Conservation (phyloP, 805 yeast genomes). For the Candida mattraensis region DNA sequence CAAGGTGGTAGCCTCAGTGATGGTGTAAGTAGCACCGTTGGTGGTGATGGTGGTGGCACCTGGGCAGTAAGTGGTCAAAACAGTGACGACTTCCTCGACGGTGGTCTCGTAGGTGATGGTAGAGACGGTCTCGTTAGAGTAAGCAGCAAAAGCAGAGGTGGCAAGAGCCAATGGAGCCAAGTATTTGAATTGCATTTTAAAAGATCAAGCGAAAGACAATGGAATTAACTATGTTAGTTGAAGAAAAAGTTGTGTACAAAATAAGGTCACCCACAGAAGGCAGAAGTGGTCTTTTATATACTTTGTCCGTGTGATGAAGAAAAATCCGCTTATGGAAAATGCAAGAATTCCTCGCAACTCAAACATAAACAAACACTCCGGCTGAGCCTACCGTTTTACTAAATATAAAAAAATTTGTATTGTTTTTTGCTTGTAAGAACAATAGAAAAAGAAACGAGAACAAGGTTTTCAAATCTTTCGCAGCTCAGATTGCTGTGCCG, state of each 20-base stretch:
- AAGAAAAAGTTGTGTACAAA: conserved; percentile 3
- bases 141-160: conserved; percentile 44
- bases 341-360: conserved; percentile 10
- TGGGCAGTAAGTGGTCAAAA: conserved; percentile 83
- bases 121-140: conserved; percentile 46
- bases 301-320: no score
- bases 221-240: conserved; percentile 13
- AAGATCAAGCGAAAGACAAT: conserved; percentile 33
- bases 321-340: conserved; percentile 10
- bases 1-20: conserved; percentile 75
- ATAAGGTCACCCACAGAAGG: background rate
- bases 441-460: conserved; percentile 2
- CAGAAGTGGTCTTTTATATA: conserved; percentile 11
- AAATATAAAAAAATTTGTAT: conserved; percentile 1
- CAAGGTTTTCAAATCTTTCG: conserved; percentile 2
- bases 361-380: conserved; percentile 17
- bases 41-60: conserved; percentile 62
- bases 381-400: conserved; percentile 2
- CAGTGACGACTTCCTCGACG: conserved; percentile 58
- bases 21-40: conserved; percentile 70
- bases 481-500: conserved; percentile 5
- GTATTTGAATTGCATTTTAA: conserved; percentile 37
- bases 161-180: conserved; percentile 37
- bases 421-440: background rate
- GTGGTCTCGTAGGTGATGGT: conserved; percentile 47